Conservation (phyloP, 345 rosid genomes). For the Gossypium sturtianum region DNA sequence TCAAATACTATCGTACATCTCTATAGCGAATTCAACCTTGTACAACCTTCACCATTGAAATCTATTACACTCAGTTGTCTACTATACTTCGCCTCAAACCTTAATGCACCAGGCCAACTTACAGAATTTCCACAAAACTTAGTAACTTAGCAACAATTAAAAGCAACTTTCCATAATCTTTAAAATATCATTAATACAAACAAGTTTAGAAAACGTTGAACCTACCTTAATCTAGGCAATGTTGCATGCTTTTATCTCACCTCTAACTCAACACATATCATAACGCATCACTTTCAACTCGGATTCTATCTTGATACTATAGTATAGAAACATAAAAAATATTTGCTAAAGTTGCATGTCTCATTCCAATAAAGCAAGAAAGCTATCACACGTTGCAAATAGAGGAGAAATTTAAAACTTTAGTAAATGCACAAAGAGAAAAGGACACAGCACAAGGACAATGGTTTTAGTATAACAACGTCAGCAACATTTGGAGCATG, state of each 20-base stretch:
- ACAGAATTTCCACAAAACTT: not conserved
- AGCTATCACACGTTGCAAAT: too few species aligned
- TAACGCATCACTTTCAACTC: not conserved
- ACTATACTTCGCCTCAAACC: not conserved
- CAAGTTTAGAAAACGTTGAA: not conserved
- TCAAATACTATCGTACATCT: too few species aligned
- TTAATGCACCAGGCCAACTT: not conserved
- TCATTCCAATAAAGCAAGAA: too few species aligned
- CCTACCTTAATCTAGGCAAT: not conserved
- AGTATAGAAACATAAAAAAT: not conserved
- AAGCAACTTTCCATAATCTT: not conserved
- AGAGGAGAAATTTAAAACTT: too few species aligned
- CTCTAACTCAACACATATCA: too few species aligned
- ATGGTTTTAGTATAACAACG: not conserved
- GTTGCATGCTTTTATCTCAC: not conserved
- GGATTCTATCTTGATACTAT: not conserved
- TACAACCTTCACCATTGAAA: not conserved
- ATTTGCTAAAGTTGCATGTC: not conserved
- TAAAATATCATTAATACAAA: not conserved
- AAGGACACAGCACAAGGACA: not conserved
- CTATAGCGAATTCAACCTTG: not conserved
- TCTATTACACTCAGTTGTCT: not conserved
- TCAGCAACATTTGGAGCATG: constrained; percentile 8
- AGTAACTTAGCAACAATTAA: not conserved
- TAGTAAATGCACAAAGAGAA: not conserved